These are phyloP conservation scores for Salix purpurea DNA, from an alignment of 345 rosid species.

Conservation along the genomic window DNA sequence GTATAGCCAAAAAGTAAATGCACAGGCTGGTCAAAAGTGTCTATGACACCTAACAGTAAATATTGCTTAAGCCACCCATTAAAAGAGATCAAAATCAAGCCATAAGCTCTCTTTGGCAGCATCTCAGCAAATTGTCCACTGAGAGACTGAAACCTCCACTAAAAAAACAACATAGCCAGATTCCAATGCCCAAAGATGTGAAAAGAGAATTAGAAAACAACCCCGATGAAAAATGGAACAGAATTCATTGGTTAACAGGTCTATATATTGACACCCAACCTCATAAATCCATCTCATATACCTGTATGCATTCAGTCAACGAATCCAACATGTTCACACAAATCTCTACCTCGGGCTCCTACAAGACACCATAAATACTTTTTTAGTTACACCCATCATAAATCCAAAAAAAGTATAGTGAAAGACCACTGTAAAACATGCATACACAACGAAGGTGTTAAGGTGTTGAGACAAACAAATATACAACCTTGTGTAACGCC, in stretches of 20 bases:
- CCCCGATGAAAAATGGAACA: background rate
- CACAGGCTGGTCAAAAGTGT: background rate
- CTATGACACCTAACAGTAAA: background rate
- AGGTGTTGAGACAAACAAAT: too few species aligned
- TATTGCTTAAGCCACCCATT: background rate
- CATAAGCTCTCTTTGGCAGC: background rate
- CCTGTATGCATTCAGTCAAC: slow-evolving; percentile 94
- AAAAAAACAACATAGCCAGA: background rate
- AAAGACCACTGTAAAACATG: background rate
- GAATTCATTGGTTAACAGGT: too few species aligned
- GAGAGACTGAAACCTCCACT: background rate
- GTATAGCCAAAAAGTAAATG: background rate
- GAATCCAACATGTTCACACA: slow-evolving; percentile 94
- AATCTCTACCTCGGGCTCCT: slow-evolving; percentile 98
- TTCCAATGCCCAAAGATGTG: background rate
- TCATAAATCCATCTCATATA: slow-evolving; percentile 15
- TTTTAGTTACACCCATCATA: background rate
- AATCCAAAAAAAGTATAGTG: background rate
- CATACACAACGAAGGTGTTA: background rate
- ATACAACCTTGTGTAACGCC: slow-evolving; percentile 73
- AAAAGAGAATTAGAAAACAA: too few species aligned
- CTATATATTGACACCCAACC: background rate
- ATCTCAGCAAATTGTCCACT: background rate
- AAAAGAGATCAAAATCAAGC: background rate
- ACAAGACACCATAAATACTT: slow-evolving; percentile 21